These are phyloP conservation scores for Russula olivacea DNA, from an alignment of 768 basidiomycete genomes.

Conservation along the genomic window DNA sequence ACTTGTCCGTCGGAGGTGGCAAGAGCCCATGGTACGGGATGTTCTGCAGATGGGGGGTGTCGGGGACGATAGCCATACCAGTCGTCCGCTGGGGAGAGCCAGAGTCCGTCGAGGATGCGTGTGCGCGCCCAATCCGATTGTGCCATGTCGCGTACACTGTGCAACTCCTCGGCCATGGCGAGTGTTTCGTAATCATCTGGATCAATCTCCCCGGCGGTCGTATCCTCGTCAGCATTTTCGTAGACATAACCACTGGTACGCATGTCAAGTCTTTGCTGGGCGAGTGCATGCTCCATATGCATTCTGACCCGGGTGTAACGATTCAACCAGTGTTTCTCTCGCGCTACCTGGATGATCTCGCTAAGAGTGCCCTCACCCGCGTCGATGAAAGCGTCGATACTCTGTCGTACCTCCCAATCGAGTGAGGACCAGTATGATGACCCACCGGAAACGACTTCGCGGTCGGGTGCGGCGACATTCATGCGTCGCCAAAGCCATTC, in stretches of 20 bases:
- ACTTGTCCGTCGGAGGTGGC: slow-evolving; percentile 26
- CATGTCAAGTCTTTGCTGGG: slow-evolving; percentile 42
- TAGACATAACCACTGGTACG: slow-evolving; percentile 33
- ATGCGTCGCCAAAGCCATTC: slow-evolving; percentile 64
- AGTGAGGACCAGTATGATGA: slow-evolving; percentile 28
- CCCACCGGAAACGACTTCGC: slow-evolving; percentile 51
- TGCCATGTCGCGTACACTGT: slow-evolving; percentile 48
- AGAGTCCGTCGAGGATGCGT: slow-evolving; percentile 68
- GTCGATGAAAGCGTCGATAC: slow-evolving; percentile 67
- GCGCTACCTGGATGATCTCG: slow-evolving; percentile 54
- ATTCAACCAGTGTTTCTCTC: slow-evolving; percentile 68
- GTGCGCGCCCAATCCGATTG: slow-evolving; percentile 66
- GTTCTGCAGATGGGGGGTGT: slow-evolving; percentile 28
- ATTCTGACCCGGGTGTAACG: slow-evolving; percentile 58
- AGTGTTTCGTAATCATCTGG: slow-evolving; percentile 29
- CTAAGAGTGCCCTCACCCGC: slow-evolving; percentile 61
- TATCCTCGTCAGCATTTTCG: slow-evolving; percentile 31
- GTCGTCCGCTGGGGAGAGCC: slow-evolving; percentile 68
- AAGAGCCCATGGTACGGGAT: slow-evolving; percentile 62
- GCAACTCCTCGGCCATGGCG: slow-evolving; percentile 42
- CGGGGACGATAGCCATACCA: slow-evolving; percentile 44
- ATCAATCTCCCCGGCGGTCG: slow-evolving; percentile 18
- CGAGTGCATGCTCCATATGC: slow-evolving; percentile 61
- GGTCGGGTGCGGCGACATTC: slow-evolving; percentile 42
- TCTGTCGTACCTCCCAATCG: slow-evolving; percentile 66